Conservation (phyloP, 2,329 filamentous ascomycete genomes). For the Aspergillus tanneri region DNA sequence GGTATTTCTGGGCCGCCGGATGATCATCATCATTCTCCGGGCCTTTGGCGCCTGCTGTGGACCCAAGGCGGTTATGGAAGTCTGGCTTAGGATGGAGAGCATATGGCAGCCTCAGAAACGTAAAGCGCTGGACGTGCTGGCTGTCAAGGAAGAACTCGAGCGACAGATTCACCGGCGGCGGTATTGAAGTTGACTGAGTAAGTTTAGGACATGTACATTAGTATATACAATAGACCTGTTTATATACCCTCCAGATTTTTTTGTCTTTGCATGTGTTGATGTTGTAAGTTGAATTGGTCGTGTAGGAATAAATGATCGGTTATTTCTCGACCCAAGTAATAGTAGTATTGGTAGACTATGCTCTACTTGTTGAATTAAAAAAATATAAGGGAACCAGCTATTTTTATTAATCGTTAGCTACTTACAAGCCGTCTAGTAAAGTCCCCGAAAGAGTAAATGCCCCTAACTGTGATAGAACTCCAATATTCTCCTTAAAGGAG, state of each 20-base stretch:
- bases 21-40: conserved; percentile 40
- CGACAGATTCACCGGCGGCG: conserved; percentile 31
- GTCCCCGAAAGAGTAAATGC: too few species aligned
- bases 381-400: too few species aligned
- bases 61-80: conserved; percentile 37
- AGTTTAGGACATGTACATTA: conserved; percentile 29
- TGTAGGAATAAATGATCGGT: neutral
- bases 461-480: too few species aligned
- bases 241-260: conserved; percentile 20
- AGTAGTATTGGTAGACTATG: neutral
- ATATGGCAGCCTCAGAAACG: conserved; percentile 41
- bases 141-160: conserved; percentile 39
- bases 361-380: too few species aligned
- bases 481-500: too few species aligned
- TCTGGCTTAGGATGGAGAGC: conserved; percentile 41
- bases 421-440: too few species aligned
- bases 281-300: conserved; percentile 10
- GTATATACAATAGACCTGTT: conserved; percentile 25
- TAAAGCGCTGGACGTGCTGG: conserved; percentile 36
- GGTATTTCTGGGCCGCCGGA: conserved; percentile 43
- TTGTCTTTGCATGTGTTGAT: conserved; percentile 6
- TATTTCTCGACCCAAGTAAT: neutral
- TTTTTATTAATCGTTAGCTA: too few species aligned
- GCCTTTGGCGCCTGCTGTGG: conserved; percentile 42
- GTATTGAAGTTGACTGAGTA: conserved; percentile 1